Conservation (phyloP, 805 yeast genomes). For the Candida loeiensis region DNA sequence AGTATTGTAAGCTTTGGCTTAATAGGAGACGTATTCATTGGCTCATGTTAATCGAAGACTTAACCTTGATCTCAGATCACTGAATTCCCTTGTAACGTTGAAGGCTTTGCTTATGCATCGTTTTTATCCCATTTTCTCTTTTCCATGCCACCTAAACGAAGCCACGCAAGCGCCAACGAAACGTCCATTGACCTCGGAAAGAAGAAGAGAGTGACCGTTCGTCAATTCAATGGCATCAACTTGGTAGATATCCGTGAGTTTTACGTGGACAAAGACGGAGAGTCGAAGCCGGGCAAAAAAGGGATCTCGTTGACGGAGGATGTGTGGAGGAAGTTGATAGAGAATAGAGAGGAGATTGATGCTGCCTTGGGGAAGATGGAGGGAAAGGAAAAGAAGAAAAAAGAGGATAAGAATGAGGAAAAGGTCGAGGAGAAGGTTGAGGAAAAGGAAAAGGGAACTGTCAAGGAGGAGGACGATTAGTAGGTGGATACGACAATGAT, state of each 20-base stretch:
- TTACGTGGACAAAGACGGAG: conserved; percentile 52
- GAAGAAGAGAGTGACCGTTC: conserved; percentile 66
- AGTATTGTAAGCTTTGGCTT: no score
- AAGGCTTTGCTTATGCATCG: no score
- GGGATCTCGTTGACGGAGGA: conserved; percentile 60
- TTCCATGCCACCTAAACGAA: no score
- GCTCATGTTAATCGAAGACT: no score
- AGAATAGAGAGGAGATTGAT: conserved; percentile 43
- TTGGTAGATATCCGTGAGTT: conserved; percentile 84
- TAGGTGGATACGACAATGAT: neutral
- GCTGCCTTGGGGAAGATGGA: conserved; percentile 45
- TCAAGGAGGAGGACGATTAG: neutral
- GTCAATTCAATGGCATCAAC: conserved; percentile 61
- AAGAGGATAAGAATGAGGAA: conserved; percentile 19
- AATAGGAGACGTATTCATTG: no score
- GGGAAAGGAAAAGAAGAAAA: conserved; percentile 6
- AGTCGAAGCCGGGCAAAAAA: conserved; percentile 77
- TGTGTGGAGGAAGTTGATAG: conserved; percentile 49
- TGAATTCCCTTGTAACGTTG: no score
- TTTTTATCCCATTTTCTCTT: neutral
- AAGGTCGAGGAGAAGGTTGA: conserved; percentile 11
- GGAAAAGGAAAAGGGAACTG: no score
- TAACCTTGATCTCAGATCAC: no score
- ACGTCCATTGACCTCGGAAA: conserved; percentile 27
- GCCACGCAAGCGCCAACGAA: neutral